Evolutionary conservation across 2,329 filamentous ascomycete species (phyloP).

Genomic region (Gliomastix tumulicola): DNA sequence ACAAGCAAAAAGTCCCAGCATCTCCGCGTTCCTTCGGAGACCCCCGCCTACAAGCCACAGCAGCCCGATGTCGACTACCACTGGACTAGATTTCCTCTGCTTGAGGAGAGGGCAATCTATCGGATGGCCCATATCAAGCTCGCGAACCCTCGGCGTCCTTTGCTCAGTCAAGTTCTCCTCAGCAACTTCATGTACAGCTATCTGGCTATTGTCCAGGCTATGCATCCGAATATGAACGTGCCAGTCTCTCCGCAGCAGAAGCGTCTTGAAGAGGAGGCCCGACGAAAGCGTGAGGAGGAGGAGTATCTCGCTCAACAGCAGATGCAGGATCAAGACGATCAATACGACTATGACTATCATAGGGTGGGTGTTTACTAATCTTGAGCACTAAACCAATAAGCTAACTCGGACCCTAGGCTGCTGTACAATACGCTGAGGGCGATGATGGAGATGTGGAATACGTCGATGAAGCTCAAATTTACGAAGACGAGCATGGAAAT

Average conservation of each 20-base stretch:
- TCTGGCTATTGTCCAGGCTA: constrained; percentile 94
- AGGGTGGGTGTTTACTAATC: constrained; percentile 37
- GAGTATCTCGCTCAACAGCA: constrained; percentile 38
- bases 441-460: constrained; percentile 39
- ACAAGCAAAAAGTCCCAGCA: constrained; percentile 68
- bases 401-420: constrained; percentile 22
- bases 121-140: constrained; percentile 98
- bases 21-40: constrained; percentile 74
- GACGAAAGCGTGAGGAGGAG: constrained; percentile 41
- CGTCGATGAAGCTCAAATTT: constrained; percentile 44
- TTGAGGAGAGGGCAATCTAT: constrained; percentile 96
- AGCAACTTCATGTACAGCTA: constrained; percentile 99
- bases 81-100: constrained; percentile 90
- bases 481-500: constrained; percentile 42
- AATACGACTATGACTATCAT: constrained; percentile 47
- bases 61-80: constrained; percentile 90
- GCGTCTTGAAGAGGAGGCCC: constrained; percentile 47
- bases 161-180: constrained; percentile 90
- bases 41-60: constrained; percentile 61
- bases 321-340: constrained; percentile 37
- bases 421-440: constrained; percentile 38
- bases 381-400: no score
- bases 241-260: constrained; percentile 75
- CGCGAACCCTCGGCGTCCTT: constrained; percentile 86
- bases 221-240: constrained; percentile 93